These are phyloP conservation scores for Parathielavia hyrcaniae DNA, from an alignment of 495 filamentous ascomycete genomes.

Conservation along the genomic window DNA sequence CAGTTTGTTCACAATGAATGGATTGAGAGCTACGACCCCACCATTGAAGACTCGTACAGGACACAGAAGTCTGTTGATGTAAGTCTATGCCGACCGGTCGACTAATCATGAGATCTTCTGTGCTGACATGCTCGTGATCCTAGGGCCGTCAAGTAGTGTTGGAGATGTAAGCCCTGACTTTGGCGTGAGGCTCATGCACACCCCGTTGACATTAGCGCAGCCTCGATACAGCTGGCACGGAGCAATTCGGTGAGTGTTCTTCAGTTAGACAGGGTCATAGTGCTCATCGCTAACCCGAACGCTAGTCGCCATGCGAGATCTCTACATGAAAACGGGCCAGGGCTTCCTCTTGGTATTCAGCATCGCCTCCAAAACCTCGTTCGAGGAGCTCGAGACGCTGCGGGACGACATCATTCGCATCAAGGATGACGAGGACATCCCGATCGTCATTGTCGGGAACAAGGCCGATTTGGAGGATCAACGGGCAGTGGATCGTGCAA, in stretches of 20 bases:
- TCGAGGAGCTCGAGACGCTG: constrained; percentile 79
- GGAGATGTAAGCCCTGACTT: constrained; percentile 65
- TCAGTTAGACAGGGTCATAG: neutral
- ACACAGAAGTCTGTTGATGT: constrained; percentile 95
- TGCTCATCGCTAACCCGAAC: neutral
- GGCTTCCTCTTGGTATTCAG: constrained; percentile 97
- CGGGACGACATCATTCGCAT: constrained; percentile 95
- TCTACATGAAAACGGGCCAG: constrained; percentile 96
- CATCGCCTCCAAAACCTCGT: constrained; percentile 80
- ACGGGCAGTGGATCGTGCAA: constrained; percentile 71
- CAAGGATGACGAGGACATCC: constrained; percentile 87
- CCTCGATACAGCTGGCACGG: constrained; percentile 93
- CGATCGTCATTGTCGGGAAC: constrained; percentile 95
- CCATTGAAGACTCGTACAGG: constrained; percentile 93
- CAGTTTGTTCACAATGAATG: constrained; percentile 99
- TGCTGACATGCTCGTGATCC: constrained; percentile 8
- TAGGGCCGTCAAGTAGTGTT: constrained; percentile 93
- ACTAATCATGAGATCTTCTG: neutral
- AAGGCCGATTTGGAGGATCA: constrained; percentile 95
- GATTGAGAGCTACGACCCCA: constrained; percentile 98
- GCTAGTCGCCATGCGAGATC: constrained; percentile 61
- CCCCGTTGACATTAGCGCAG: constrained; percentile 37
- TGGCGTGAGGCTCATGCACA: neutral
- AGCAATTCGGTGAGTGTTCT: constrained; percentile 82
- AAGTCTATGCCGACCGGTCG: constrained; percentile 37